Percentiles rank a stretch among this genome's conserved stretches.
These are phyloP conservation scores for Casaregolazyma lundiana DNA, from an alignment of 1,139 yeast species.

Conservation along the genomic window DNA sequence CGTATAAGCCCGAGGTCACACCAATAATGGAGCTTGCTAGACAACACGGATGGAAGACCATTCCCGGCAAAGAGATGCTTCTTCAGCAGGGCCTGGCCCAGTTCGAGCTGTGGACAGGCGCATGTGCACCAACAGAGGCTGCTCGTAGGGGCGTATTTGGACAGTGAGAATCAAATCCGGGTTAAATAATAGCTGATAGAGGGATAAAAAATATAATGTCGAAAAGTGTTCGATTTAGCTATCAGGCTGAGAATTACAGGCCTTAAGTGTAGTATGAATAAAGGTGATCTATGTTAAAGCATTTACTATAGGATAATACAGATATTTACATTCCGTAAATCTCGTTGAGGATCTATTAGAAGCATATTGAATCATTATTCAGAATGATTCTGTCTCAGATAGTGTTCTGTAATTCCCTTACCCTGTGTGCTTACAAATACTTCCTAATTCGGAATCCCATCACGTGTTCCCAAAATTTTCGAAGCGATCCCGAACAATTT, in stretches of 20 bases:
- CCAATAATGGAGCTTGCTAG: slow-evolving; percentile 76
- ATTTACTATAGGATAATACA: background rate
- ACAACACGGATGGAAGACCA: slow-evolving; percentile 60
- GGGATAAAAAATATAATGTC: background rate
- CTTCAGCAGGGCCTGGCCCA: slow-evolving; percentile 90
- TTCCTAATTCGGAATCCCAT: no score
- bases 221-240: background rate
- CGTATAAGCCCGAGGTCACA: slow-evolving; percentile 83
- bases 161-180: no score
- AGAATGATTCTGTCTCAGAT: no score
- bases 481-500: no score
- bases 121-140: slow-evolving; percentile 34
- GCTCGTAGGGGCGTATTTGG: slow-evolving; percentile 19
- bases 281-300: background rate
- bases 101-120: slow-evolving; percentile 73
- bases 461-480: no score
- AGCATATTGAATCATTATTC: no score
- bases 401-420: no score
- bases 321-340: no score
- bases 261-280: no score
- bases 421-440: no score
- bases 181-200: background rate
- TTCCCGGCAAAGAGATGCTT: slow-evolving; percentile 88
- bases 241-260: background rate
- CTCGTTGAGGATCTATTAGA: no score